phyloP scores from a whole-genome alignment of 139 green algal species.

The Chlorella sp. region DNA sequence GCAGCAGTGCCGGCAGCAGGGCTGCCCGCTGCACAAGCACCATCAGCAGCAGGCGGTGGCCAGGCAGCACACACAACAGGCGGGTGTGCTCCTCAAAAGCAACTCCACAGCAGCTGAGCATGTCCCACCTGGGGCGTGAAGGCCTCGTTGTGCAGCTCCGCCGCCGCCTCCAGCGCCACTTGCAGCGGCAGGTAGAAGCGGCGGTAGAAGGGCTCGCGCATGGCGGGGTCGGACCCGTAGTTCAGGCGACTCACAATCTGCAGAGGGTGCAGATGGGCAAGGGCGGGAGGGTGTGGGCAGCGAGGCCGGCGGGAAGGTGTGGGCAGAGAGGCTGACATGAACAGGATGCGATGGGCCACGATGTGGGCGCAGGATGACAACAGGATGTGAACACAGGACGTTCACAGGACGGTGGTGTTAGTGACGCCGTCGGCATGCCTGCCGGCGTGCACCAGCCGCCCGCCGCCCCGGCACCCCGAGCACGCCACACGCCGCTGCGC shows the following conservation, averaged over 20 bases:
- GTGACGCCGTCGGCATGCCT: too few relatives aligned
- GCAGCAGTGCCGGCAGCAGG: neutral
- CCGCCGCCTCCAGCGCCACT: conserved; percentile 17
- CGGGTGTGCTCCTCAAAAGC: too few relatives aligned
- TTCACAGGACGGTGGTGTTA: neutral
- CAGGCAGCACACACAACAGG: too few relatives aligned
- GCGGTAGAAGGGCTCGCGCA: conserved; percentile 2
- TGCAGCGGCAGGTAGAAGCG: conserved; percentile 28
- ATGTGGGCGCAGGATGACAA: neutral
- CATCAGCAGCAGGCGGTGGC: too few relatives aligned
- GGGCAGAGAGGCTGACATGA: too few relatives aligned
- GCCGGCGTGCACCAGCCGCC: too few relatives aligned
- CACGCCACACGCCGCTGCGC: neutral
- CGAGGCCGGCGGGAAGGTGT: neutral
- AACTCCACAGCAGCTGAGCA: neutral
- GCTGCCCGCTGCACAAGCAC: neutral
- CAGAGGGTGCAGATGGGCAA: neutral
- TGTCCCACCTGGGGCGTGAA: neutral
- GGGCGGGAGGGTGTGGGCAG: neutral
- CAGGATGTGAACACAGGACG: neutral
- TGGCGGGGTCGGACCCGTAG: neutral
- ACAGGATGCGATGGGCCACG: neutral
- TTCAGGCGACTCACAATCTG: conserved; percentile 27
- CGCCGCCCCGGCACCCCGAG: too few relatives aligned
- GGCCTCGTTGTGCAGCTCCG: conserved; percentile 15